These are phyloP conservation scores for Phialophora chinensis DNA, from an alignment of 2,329 filamentous ascomycete genomes.

Conservation along the genomic window DNA sequence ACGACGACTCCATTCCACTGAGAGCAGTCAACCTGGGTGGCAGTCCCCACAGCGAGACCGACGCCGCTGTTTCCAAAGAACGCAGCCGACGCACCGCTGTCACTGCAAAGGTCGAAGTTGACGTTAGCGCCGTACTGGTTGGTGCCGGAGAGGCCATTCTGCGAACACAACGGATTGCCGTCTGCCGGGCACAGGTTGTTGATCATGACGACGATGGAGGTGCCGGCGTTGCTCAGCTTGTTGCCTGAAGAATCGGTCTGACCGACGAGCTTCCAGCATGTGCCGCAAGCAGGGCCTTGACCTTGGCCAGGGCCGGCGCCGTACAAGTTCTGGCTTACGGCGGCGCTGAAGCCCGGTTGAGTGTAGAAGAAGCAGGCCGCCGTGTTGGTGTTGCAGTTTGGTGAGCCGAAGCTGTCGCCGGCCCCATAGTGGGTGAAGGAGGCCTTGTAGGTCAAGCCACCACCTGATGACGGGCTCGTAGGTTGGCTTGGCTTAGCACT, in stretches of 20 bases:
- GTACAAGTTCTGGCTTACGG: constrained; percentile 48
- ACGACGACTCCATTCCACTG: constrained; percentile 36
- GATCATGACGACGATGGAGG: constrained; percentile 48
- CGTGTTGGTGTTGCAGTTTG: constrained; percentile 47
- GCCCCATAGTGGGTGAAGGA: constrained; percentile 47
- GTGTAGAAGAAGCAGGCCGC: constrained; percentile 47
- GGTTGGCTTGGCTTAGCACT: constrained; percentile 19
- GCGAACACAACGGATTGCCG: constrained; percentile 49
- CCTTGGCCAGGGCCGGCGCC: constrained; percentile 47
- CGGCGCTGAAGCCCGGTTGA: constrained; percentile 46
- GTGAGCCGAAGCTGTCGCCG: constrained; percentile 43
- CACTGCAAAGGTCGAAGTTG: constrained; percentile 52
- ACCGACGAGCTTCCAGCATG: constrained; percentile 48
- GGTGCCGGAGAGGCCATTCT: constrained; percentile 42
- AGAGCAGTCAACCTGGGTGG: constrained; percentile 37
- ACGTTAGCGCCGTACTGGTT: constrained; percentile 50
- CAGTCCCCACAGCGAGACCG: constrained; percentile 37
- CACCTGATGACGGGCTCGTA: constrained; percentile 21
- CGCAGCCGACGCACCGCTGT: constrained; percentile 46
- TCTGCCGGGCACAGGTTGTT: constrained; percentile 50
- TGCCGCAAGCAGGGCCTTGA: constrained; percentile 49
- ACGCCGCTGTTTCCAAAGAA: constrained; percentile 44
- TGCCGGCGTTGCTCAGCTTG: constrained; percentile 41
- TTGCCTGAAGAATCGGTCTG: constrained; percentile 43
- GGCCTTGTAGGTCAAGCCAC: constrained; percentile 39